Percentiles rank a stretch among this genome's conserved stretches.
Conservation (phyloP, 2,329 filamentous ascomycete genomes). For the Thermoascus crustaceus region DNA sequence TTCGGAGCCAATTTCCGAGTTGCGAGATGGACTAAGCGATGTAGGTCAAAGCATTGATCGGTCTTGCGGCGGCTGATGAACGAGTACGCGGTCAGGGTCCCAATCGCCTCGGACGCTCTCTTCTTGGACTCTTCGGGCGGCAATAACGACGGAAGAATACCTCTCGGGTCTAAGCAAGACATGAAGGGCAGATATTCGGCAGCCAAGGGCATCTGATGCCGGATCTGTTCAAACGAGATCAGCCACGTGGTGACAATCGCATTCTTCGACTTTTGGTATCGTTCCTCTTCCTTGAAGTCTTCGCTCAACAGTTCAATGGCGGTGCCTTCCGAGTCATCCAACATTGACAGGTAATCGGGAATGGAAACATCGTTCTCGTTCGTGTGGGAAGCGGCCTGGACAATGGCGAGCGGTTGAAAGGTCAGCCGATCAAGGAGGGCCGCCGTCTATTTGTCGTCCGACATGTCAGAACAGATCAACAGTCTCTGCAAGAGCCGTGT, state of each 20-base stretch:
- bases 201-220: slow-evolving; percentile 8
- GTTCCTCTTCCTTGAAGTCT: slow-evolving; percentile 15
- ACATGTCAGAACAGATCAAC: slow-evolving; percentile 10
- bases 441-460: slow-evolving; percentile 7
- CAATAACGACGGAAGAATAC: slow-evolving; percentile 14
- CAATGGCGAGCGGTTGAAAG: slow-evolving; percentile 14
- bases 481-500: slow-evolving; percentile 10
- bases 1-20: slow-evolving; percentile 11
- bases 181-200: slow-evolving; percentile 15
- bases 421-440: slow-evolving; percentile 15
- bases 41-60: slow-evolving; percentile 11
- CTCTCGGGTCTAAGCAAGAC: slow-evolving; percentile 15
- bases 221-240: slow-evolving; percentile 18
- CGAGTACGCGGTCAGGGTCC: slow-evolving; percentile 6
- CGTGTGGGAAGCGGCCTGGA: slow-evolving; percentile 11
- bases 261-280: slow-evolving; percentile 13
- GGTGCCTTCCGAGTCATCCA: slow-evolving; percentile 6
- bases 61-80: slow-evolving; percentile 4
- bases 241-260: slow-evolving; percentile 20
- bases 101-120: slow-evolving; percentile 3
- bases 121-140: neutral
- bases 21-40: slow-evolving; percentile 15
- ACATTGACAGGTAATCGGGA: slow-evolving; percentile 6
- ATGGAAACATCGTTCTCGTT: slow-evolving; percentile 4
- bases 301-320: slow-evolving; percentile 9